Conservation (phyloP, 495 filamentous ascomycete species). For the Durotheca rogersii region DNA sequence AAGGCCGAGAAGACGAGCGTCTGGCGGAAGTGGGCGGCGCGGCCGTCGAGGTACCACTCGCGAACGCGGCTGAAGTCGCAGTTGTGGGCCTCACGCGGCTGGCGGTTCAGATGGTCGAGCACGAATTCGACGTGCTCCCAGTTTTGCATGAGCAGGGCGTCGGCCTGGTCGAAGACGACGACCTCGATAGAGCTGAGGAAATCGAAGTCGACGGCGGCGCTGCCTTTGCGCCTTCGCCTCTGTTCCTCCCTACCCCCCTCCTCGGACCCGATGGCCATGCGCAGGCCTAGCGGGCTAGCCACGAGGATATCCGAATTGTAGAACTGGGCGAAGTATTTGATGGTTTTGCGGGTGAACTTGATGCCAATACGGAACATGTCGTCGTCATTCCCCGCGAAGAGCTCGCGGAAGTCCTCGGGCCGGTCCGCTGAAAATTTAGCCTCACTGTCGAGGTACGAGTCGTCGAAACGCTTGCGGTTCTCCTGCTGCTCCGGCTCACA, state of each 20-base stretch:
- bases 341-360: conserved; percentile 91
- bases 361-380: conserved; percentile 92
- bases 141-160: conserved; percentile 94
- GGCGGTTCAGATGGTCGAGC: conserved; percentile 87
- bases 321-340: conserved; percentile 94
- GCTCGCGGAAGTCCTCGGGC: conserved; percentile 82
- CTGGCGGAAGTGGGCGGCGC: conserved; percentile 78
- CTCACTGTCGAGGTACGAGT: conserved; percentile 67
- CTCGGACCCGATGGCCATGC: conserved; percentile 81
- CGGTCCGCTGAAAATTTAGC: conserved; percentile 70
- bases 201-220: conserved; percentile 82
- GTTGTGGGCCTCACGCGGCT: conserved; percentile 85
- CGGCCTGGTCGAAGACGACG: conserved; percentile 85
- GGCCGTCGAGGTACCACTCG: conserved; percentile 85
- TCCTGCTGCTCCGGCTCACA: conserved; percentile 87
- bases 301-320: conserved; percentile 95
- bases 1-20: conserved; percentile 77
- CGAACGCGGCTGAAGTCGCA: conserved; percentile 93
- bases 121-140: conserved; percentile 94
- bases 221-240: no score
- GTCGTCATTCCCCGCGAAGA: conserved; percentile 93
- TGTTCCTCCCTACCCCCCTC: conserved; percentile 42
- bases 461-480: conserved; percentile 88
- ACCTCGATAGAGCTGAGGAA: conserved; percentile 92
- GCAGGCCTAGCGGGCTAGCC: conserved; percentile 82